Base-by-base conservation (phyloP, 768 basidiomycete genomes). In the Lactarius deliciosus region DNA sequence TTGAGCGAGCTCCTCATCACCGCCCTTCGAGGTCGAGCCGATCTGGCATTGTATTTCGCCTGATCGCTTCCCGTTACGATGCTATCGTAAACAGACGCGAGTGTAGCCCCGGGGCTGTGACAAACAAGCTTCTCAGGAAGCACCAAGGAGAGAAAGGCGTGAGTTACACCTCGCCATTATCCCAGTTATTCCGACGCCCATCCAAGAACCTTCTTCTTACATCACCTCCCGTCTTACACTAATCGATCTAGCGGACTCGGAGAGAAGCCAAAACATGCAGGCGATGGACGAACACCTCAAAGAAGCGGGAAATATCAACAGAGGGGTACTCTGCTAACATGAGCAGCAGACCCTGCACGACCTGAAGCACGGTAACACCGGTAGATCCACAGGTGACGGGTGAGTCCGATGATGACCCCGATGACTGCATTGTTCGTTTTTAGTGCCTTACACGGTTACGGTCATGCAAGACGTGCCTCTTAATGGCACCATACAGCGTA, bases 301-400 rank as follows among this genome's bases (percentile, higher is more conserved):
- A 72, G 97, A 99, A 75, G 97, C 97, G 0, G 96, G 95, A 8
- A 97, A 89, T 74, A 98, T 99, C 81, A 99, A 99, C 78, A 97
- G 32, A 32, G 32, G 25, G 25, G 32, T 32, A 32, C 32, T 32
- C 32, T 32, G 32, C 32, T 32, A 32, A 32, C 32, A 32, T 32
- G 32, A 32, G 32, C 32, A 32, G 32, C 32, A 32, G 32, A 32
- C 32, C 32, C 32, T 32, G 32, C 32, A 32, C 32, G 32, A 7
- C 32, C 32, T 32, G 32, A 32, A 8, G 32, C 32, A 32, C 28
- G 32, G 32, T 32, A 7, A 32, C 32, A 32, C 32, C 5, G 32
- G 32, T 32, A 4, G 32, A 7, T 32, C 32, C 32, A 32, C 32
- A 32, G 32, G 32, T 32, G 32, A 32, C 32, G 0, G 32, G 32